A percentile compares a stretch with the other conserved stretches of the same genome.
Evolutionary conservation across 192 early-diverging fungal species (phyloP).

Genomic region (Backusella parvicylindrica): DNA sequence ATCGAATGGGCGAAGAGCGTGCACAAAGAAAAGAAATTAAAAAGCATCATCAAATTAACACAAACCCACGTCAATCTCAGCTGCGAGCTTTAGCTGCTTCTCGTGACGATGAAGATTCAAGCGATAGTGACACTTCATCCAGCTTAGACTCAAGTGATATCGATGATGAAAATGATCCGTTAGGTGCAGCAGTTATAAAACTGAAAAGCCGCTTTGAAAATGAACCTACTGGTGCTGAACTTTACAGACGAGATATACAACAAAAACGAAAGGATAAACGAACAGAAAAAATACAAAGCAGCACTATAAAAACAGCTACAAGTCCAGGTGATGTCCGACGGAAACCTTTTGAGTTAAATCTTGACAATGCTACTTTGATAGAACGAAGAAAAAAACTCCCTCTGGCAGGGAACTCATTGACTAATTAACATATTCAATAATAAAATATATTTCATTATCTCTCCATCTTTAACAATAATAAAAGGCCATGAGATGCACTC

Average conservation of each 20-base stretch:
- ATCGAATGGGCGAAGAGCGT: slow-evolving; percentile 62
- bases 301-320: background rate
- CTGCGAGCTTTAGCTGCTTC: slow-evolving; percentile 1
- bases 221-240: background rate
- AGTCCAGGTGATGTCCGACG: background rate
- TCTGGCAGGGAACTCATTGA: background rate
- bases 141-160: background rate
- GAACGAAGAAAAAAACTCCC: slow-evolving; percentile 18
- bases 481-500: background rate
- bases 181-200: background rate
- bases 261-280: background rate
- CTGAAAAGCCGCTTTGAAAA: background rate
- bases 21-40: slow-evolving; percentile 25
- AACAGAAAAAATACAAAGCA: background rate
- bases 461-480: background rate
- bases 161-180: background rate
- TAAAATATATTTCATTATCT: background rate
- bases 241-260: background rate
- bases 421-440: background rate
- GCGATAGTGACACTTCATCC: background rate
- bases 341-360: slow-evolving; percentile 23
- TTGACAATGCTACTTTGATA: slow-evolving; percentile 24
- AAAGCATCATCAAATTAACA: background rate
- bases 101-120: slow-evolving; percentile 6
- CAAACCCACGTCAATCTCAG: slow-evolving; percentile 7